Evolutionary conservation across 495 filamentous ascomycete species (phyloP).

Genomic region (Penicillium argentinense): DNA sequence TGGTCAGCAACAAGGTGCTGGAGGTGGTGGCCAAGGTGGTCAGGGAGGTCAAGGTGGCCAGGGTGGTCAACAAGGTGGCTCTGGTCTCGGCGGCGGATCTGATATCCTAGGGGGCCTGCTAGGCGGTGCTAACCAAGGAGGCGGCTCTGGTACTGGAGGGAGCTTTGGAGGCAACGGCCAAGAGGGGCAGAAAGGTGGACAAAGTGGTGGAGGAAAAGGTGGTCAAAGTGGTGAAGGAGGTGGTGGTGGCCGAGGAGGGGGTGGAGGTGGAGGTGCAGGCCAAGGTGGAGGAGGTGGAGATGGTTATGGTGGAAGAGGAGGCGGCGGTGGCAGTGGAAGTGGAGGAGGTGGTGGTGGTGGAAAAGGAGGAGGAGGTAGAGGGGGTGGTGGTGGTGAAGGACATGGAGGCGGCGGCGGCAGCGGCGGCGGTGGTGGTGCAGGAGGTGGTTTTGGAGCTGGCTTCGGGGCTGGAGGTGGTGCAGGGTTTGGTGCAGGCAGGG

Average conservation of each 20-base stretch:
- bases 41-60: not conserved
- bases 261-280: not conserved
- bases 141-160: slow-evolving; percentile 2
- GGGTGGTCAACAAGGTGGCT: not conserved
- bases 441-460: slow-evolving; percentile 2
- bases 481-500: slow-evolving; percentile 4
- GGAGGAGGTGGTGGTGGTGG: not conserved
- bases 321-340: not conserved
- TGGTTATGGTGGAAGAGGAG: not conserved
- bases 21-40: not conserved
- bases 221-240: not conserved
- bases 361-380: not conserved
- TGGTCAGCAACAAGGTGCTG: not conserved
- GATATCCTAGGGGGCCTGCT: not conserved
- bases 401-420: not conserved
- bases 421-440: slow-evolving; percentile 4
- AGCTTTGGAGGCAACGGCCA: slow-evolving; percentile 2
- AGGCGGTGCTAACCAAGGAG: not conserved
- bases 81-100: not conserved
- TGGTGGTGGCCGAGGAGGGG: not conserved
- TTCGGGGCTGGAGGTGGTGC: not conserved
- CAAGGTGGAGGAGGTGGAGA: not conserved
- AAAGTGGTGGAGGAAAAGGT: not conserved
- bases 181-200: slow-evolving; percentile 2
- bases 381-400: not conserved